Evolutionary conservation across 2,329 filamentous ascomycete genomes (phyloP), one percentile per base, ranked within the genome.

Genomic region (Lecanosticta acicola): DNA sequence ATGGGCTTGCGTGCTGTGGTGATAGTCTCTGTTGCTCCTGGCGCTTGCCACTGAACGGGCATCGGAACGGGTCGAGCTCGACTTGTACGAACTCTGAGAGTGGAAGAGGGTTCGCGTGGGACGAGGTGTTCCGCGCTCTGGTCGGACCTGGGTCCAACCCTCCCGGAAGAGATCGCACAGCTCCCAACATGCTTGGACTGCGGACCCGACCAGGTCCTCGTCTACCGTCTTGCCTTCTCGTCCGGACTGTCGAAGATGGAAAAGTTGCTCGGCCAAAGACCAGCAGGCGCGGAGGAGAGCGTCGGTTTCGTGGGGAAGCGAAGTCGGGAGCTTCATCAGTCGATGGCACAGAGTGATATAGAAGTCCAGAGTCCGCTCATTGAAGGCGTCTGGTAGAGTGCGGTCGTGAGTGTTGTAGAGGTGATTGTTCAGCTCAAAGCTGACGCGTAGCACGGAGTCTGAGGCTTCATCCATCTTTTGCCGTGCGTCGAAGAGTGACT

Each of bases 371-470:
- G 91, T 96, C 48, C 90, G 77, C 66, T 96, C 90, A 42, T 85
- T 80, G 63, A 97, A 96, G 0, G 84, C 81, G 59, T 94, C 87
- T 0, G 90, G 91, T 3, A 96, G 72, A 44, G 79, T 83, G 24
- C 85, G 80, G 63, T 94, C 88, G 60, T 95, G 88, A 1, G 88
- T 90, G 62, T 91, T 95, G 70, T 91, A 96, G 1, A 97, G 75
- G 65, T 97, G 90, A 59, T 94, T 96, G 68, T 94, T 95, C 18
- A 96, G 75, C 68, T 96, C 91, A 63, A 95, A 95, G 69, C 87
- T 95, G 55, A 96, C 90, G 39, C 91, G 78, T 38, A 97, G 69
- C 11, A 96, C 84, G 0, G 90, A 94, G 65, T 97, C 91, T 0
- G 85, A 79, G 1, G 80, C 71, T 59, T 93, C 87, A 52, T 94